phyloP scores from a whole-genome alignment of 495 filamentous ascomycete species.

The Neurospora intermedia region DNA sequence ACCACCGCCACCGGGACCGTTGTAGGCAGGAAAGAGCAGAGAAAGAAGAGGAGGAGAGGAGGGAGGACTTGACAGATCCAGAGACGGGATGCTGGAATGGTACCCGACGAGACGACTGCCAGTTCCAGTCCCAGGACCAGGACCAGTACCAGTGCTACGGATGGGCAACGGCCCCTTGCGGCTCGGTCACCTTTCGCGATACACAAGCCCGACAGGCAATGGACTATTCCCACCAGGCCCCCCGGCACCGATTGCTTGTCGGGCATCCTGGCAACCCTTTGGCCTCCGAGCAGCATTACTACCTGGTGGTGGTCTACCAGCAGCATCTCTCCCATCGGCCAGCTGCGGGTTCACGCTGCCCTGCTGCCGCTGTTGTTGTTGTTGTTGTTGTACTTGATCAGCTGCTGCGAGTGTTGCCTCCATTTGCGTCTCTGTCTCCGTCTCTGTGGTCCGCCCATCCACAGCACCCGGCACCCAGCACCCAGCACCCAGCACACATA shows the following conservation, averaged over 20 bases:
- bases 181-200: not conserved
- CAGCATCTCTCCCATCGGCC: not conserved
- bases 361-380: not conserved
- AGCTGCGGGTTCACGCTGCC: not conserved
- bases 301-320: not conserved
- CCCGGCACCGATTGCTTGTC: not conserved
- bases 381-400: not conserved
- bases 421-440: not conserved
- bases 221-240: not conserved
- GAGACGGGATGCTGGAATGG: not conserved
- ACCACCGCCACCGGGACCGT: not conserved
- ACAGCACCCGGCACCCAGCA: not conserved
- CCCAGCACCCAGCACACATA: not conserved
- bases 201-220: not conserved
- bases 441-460: not conserved
- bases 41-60: not conserved
- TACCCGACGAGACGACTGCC: not conserved
- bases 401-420: not conserved
- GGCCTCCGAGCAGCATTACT: not conserved
- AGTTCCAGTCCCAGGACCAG: not conserved
- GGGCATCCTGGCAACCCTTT: not conserved
- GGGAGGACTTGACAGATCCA: not conserved
- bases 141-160: not conserved
- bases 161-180: not conserved
- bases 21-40: not conserved